Evolutionary conservation across 306 rosid genomes (phyloP).

Genomic region (Biancaea sappan): DNA sequence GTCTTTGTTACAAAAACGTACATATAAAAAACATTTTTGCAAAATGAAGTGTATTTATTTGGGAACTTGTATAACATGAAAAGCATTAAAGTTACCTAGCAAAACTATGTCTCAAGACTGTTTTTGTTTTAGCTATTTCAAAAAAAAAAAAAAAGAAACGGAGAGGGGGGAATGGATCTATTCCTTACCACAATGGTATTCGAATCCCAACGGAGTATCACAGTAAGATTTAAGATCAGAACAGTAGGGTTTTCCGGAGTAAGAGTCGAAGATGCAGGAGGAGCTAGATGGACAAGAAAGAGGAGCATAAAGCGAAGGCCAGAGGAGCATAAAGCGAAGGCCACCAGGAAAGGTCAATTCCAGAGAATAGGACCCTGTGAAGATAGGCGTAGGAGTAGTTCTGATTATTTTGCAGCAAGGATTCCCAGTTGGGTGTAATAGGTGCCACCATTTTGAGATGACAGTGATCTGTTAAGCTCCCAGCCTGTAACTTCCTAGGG

Average conservation of each 20-base stretch:
- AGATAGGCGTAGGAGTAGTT: neutral
- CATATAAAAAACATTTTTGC: no score
- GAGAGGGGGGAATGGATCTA: no score
- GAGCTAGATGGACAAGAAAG: neutral
- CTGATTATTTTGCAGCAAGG: neutral
- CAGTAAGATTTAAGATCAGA: no score
- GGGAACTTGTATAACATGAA: no score
- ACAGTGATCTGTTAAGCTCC: neutral
- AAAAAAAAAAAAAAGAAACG: no score
- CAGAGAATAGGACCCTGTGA: neutral
- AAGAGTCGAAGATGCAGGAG: neutral
- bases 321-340: no score
- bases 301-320: no score
- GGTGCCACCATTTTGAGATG: neutral
- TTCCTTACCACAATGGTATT: no score
- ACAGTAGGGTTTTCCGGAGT: neutral
- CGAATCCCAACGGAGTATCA: no score
- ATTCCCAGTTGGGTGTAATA: neutral
- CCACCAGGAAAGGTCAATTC: constrained; percentile 13
- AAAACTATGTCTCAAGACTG: neutral
- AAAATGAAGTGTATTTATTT: no score
- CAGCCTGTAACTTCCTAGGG: neutral
- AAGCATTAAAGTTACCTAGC: neutral
- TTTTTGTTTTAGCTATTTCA: no score
- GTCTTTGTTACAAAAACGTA: no score